Evolutionary conservation across 2,329 filamentous ascomycete species (phyloP).

Genomic region (Penicillium brevicompactum): DNA sequence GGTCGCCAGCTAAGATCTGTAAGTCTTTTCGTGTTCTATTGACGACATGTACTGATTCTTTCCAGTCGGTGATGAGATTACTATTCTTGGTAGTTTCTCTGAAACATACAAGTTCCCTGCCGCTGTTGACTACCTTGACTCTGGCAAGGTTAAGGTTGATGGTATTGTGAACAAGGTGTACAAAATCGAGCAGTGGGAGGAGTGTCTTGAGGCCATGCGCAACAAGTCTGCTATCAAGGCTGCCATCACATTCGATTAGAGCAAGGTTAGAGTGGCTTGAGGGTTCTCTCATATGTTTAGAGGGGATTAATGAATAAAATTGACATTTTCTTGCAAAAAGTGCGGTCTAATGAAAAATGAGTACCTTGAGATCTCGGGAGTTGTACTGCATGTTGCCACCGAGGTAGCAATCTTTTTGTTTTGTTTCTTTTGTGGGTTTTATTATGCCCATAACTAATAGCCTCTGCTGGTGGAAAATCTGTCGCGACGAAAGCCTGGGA

Average conservation of each 20-base stretch:
- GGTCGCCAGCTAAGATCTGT: conserved; percentile 73
- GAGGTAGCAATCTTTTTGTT: neutral
- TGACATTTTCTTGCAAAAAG: neutral
- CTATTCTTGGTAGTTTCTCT: conserved; percentile 72
- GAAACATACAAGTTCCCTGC: conserved; percentile 72
- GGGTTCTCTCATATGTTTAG: neutral
- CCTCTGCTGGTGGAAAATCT: no score
- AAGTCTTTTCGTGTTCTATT: conserved; percentile 30
- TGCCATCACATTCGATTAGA: conserved; percentile 68
- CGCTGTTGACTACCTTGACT: conserved; percentile 56
- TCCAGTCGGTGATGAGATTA: conserved; percentile 63
- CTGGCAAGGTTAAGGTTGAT: conserved; percentile 50
- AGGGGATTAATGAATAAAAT: conserved; percentile 2
- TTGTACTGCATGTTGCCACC: neutral
- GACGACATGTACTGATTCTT: conserved; percentile 7
- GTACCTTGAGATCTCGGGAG: neutral
- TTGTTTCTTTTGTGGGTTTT: no score
- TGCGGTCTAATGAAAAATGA: neutral
- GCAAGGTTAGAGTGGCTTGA: neutral
- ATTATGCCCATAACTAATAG: no score
- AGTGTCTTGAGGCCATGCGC: conserved; percentile 70
- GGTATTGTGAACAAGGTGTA: conserved; percentile 75
- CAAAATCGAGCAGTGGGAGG: conserved; percentile 71
- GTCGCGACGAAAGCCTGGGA: no score
- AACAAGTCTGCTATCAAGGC: conserved; percentile 76